Percentiles rank a stretch among this genome's conserved stretches.
Conservation (phyloP, 768 basidiomycete species). For the Lentinula boryana region DNA sequence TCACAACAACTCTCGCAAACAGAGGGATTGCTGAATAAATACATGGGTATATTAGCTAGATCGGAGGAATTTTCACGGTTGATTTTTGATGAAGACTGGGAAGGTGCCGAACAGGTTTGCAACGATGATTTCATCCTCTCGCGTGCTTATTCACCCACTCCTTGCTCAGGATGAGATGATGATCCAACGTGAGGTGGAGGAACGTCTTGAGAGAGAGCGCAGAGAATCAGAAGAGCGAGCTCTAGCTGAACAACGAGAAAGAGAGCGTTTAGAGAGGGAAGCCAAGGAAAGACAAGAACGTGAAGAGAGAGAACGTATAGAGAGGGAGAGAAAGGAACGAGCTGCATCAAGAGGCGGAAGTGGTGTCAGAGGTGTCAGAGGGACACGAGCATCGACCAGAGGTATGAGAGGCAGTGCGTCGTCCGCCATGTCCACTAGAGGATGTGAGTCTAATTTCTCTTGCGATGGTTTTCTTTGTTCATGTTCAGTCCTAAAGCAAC, state of each 20-base stretch:
- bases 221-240: constrained; percentile 43
- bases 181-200: constrained; percentile 42
- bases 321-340: constrained; percentile 40
- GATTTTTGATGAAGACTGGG: constrained; percentile 74
- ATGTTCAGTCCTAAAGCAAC: neutral
- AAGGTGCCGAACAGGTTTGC: constrained; percentile 67
- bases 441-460: neutral
- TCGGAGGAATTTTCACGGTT: constrained; percentile 64
- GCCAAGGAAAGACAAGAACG: constrained; percentile 38
- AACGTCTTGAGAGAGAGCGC: constrained; percentile 33
- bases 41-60: constrained; percentile 60
- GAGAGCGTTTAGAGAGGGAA: constrained; percentile 45
- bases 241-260: constrained; percentile 28
- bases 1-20: constrained; percentile 66
- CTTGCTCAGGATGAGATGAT: constrained; percentile 52
- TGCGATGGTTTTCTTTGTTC: neutral
- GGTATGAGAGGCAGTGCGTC: constrained; percentile 30
- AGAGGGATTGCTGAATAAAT: constrained; percentile 69
- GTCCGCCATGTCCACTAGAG: constrained; percentile 1
- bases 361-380: constrained; percentile 65
- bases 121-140: neutral
- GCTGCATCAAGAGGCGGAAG: constrained; percentile 31
- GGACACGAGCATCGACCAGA: constrained; percentile 61
- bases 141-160: neutral
- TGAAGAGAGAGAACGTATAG: constrained; percentile 34